Percentiles rank a stretch among this genome's conserved stretches.
phyloP scores from a whole-genome alignment of 768 basidiomycete genomes.

The Lactifluus hygrophoroides region DNA sequence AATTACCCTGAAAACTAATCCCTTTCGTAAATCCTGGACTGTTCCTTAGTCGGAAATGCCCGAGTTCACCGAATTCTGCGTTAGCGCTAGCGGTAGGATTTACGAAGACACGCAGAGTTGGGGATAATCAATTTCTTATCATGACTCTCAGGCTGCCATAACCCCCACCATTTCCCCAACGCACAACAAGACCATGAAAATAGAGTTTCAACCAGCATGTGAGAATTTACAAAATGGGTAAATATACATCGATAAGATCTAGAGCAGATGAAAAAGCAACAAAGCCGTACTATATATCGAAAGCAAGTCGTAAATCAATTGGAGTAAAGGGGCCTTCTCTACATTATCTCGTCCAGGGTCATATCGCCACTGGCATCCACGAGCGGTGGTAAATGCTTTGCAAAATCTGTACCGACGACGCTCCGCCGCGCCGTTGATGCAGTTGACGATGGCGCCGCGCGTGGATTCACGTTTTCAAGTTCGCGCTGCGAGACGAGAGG shows the following conservation, averaged over 20 bases:
- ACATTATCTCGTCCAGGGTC: conserved; percentile 27
- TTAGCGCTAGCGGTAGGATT: not conserved
- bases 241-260: no score
- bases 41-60: not conserved
- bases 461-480: conserved; percentile 16
- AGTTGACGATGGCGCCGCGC: not conserved
- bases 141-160: no score
- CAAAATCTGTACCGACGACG: not conserved
- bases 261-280: no score
- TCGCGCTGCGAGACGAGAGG: conserved; percentile 23
- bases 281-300: no score
- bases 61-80: not conserved
- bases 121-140: not conserved
- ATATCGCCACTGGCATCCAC: conserved; percentile 23
- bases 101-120: not conserved
- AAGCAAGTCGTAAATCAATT: no score
- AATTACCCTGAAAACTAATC: no score
- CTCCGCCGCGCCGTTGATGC: not conserved
- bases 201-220: not conserved
- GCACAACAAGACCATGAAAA: no score
- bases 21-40: not conserved
- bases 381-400: conserved; percentile 15
- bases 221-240: no score
- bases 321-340: no score
- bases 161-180: no score